Conservation (phyloP, 805 yeast genomes). For the Candida nanaspora region DNA sequence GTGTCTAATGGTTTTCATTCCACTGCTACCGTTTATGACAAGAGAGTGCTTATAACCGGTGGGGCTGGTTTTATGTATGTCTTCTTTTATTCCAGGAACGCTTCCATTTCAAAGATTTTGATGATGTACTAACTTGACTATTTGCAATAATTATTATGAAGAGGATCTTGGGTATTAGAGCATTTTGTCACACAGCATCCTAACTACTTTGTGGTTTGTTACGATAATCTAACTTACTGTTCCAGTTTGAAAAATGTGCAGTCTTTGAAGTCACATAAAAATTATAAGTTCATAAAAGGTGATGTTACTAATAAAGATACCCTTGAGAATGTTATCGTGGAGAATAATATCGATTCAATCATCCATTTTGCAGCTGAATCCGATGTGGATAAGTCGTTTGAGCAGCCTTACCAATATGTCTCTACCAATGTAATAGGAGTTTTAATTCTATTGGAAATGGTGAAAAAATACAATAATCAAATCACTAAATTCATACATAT, state of each 20-base stretch:
- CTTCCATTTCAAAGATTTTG: background rate
- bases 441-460: constrained; percentile 38
- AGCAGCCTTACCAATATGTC: constrained; percentile 35
- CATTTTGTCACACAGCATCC: constrained; percentile 24
- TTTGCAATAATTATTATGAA: background rate
- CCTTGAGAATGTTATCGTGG: constrained; percentile 14
- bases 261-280: constrained; percentile 17
- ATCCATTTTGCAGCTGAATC: constrained; percentile 50
- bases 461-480: constrained; percentile 11
- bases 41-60: constrained; percentile 39
- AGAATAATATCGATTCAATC: constrained; percentile 25
- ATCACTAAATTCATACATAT: constrained; percentile 33
- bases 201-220: constrained; percentile 30
- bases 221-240: constrained; percentile 42
- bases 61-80: constrained; percentile 45
- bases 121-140: no score
- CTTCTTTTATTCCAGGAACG: background rate
- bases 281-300: constrained; percentile 21
- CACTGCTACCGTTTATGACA: background rate
- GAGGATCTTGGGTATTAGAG: constrained; percentile 39
- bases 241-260: constrained; percentile 25
- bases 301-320: constrained; percentile 28
- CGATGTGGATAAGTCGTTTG: constrained; percentile 45
- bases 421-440: constrained; percentile 39
- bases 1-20: no score